Evolutionary conservation across 352 stramenopile species (phyloP), one percentile per base, ranked within the genome.

Genomic region (Globisporangium paroecandrum): DNA sequence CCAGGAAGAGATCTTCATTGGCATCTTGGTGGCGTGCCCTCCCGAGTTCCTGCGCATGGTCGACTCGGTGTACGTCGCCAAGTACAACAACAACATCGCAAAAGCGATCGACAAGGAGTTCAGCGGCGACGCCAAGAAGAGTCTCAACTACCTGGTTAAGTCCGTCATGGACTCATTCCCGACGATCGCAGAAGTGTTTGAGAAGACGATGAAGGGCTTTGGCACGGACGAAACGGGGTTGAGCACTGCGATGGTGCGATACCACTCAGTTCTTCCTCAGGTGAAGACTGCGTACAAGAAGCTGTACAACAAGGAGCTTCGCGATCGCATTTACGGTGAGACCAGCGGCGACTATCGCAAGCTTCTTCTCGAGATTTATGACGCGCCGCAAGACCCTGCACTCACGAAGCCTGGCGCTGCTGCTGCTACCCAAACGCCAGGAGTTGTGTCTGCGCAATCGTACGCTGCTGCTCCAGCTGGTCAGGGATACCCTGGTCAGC

Each of bases 41-140:
- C 70, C 84, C 5, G 78, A 91, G 57, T 85, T 81, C 51, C 71
- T 94, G 51, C 77, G 76, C 57, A 83, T 89, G 72, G 75, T 94
- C 59, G 77, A 94, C 70, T 72, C 76, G 0, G 86, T 84, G 49
- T 94, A 94, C 65, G 74, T 86, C 41, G 72, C 74, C 70, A 91
- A 93, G 79, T 89, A 93, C 75, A 88, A 79, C 70, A 89, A 93
- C 71, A 88, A 88, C 63, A 88, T 94, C 58, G 76, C 74, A 27
- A 89, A 90, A 62, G 86, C 86, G 3, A 73, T 94, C 8, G 80
- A 94, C 41, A 93, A 89, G 67, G 86, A 94, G 70, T 94, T 94
- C 57, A 90, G 84, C 38, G 86, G 86, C 5, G 81, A 92, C 58
- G 86, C 86, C 43, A 89, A 90, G 75, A 82, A 79, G 41, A 82